Conservation (phyloP, 2,329 filamentous ascomycete genomes). For the Madurella fahalii region DNA sequence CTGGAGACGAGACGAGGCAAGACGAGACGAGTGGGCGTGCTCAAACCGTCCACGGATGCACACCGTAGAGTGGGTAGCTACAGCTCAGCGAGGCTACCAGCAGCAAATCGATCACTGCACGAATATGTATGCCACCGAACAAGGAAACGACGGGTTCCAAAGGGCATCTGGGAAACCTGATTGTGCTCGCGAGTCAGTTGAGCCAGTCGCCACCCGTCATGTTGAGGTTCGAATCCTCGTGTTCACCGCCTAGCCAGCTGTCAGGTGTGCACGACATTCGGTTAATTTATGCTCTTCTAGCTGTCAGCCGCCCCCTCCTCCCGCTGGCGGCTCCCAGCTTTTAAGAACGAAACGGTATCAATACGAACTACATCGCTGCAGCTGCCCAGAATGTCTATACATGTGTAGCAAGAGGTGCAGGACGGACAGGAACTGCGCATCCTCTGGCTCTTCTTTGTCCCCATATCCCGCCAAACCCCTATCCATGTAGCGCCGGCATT, state of each 20-base stretch:
- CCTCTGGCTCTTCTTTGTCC: background rate
- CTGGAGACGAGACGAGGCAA: too few species aligned
- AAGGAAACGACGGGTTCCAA: slow-evolving; percentile 16
- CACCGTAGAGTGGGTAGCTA: slow-evolving; percentile 13
- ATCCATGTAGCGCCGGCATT: too few species aligned
- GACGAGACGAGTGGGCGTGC: too few species aligned
- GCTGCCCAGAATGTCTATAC: slow-evolving; percentile 7
- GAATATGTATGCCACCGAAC: slow-evolving; percentile 21
- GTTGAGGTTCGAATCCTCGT: slow-evolving; percentile 5
- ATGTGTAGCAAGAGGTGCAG: slow-evolving; percentile 4
- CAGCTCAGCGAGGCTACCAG: slow-evolving; percentile 15
- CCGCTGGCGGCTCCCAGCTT: background rate
- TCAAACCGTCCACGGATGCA: background rate
- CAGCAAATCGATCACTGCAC: slow-evolving; percentile 17
- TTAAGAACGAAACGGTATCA: background rate
- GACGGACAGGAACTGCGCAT: background rate
- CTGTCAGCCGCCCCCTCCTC: background rate
- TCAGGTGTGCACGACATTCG: slow-evolving; percentile 6
- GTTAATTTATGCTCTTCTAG: background rate
- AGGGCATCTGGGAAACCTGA: background rate
- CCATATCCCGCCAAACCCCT: background rate
- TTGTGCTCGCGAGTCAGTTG: background rate
- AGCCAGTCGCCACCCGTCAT: background rate
- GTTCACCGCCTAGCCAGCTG: background rate
- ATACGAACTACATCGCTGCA: slow-evolving; percentile 8